phyloP scores from a whole-genome alignment of 306 rosid genomes.

The Cicer cuneatum region DNA sequence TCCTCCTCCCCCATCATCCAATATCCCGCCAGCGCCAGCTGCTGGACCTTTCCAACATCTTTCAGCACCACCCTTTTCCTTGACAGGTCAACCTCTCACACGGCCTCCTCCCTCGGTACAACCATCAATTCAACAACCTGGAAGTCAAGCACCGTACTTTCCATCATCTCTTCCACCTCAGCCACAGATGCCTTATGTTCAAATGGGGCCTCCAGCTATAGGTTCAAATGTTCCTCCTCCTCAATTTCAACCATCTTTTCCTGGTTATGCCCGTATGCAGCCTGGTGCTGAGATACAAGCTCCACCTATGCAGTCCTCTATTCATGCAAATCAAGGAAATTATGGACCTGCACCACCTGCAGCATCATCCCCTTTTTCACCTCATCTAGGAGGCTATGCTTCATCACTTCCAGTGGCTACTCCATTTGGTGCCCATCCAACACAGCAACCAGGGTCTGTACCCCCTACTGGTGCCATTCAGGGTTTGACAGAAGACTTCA shows the following conservation, averaged over 20 bases:
- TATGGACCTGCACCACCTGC: constrained; percentile 57
- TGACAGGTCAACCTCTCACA: constrained; percentile 52
- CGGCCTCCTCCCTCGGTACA: constrained; percentile 61
- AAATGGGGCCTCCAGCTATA: constrained; percentile 68
- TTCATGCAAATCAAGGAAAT: constrained; percentile 64
- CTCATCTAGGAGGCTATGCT: constrained; percentile 74
- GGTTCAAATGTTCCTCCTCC: constrained; percentile 57
- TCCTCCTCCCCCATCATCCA: constrained; percentile 58
- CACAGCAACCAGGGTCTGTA: constrained; percentile 65
- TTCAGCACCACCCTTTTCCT: constrained; percentile 62
- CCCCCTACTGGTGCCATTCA: constrained; percentile 71
- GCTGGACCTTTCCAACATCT: constrained; percentile 64
- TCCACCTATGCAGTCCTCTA: constrained; percentile 62
- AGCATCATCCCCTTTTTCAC: constrained; percentile 56
- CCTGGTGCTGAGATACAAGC: constrained; percentile 61
- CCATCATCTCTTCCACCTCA: constrained; percentile 56
- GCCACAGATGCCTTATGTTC: constrained; percentile 62
- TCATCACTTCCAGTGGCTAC: constrained; percentile 62
- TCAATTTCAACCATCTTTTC: constrained; percentile 64
- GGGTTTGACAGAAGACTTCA: constrained; percentile 89
- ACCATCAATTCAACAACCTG: constrained; percentile 54
- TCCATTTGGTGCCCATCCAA: constrained; percentile 64
- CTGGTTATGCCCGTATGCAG: constrained; percentile 70
- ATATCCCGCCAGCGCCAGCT: constrained; percentile 47
- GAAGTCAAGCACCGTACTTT: constrained; percentile 57